Evolutionary conservation across 1,284 basidiomycete species (phyloP), one percentile per base, ranked within the genome.

Genomic region (Gastroboletus turbinatus): DNA sequence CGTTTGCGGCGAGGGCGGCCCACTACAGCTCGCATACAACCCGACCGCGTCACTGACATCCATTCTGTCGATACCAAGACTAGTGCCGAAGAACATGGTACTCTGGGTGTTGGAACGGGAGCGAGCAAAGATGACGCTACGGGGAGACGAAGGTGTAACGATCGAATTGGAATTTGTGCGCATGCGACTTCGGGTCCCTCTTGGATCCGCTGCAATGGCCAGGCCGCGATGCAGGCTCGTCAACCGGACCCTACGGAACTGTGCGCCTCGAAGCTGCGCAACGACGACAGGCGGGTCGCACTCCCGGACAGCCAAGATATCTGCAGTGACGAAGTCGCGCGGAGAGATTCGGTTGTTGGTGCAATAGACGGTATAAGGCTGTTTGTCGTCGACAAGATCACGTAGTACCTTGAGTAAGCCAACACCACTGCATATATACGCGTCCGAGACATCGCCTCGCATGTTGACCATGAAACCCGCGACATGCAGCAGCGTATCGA

Each of bases 391-490:
- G 42, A 84, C 59, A 2, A 74, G 60, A 21, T 74, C 67, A 3
- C 78, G 71, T 1, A 83, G 60, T 5, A 83, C 64, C 52, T 77
- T 77, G 42, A 85, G 71, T 13, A 74, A 67, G 25, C 76, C 79
- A 30, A 87, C 75, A 36, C 79, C 75, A 38, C 69, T 77, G 73
- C 88, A 90, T 56, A 90, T 85, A 65, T 81, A 87, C 0, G 78
- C 82, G 47, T 87, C 80, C 35, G 80, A 73, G 23, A 72, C 59
- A 2, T 71, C 72, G 3, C 77, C 80, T 39, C 75, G 78, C 65
- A 83, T 68, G 67, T 90, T 90, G 29, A 82, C 77, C 42, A 89
- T 71, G 68, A 90, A 87, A 2, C 88, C 88, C 1, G 85, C 82
- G 32, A 81, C 76, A 57, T 90, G 88, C 32, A 89, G 73, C 25